Evolutionary conservation across 2,329 filamentous ascomycete genomes (phyloP), one percentile per base, ranked within the genome.

Genomic region (Verticillium alfalfae): DNA sequence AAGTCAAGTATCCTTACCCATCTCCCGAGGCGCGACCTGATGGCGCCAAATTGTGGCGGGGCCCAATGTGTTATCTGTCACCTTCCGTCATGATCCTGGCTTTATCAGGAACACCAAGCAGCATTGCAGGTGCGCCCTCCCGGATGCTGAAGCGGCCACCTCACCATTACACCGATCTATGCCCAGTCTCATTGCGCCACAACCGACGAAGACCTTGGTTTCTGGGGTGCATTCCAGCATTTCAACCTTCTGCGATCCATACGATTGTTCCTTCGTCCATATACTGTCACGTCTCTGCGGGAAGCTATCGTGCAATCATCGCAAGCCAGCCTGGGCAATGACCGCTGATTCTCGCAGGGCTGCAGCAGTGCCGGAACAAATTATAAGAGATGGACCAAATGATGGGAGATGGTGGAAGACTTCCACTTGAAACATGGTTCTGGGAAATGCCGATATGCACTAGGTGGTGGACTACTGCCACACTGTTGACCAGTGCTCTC

Each of bases 361-460:
- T n/a, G 9, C 45, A 18, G 22, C 22, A 8, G 8, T 52, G 18
- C 45, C 45, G 45, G 26, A 5, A 5, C 1, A 52, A 1, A 12
- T 26, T 52, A 5, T 10, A 52, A 22, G 45, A 26, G 10, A 86
- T 86, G 84, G 83, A 86, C 67, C 82, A 84, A 69, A 81, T 85
- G 70, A 81, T 86, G 72, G 76, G 78, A 63, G 84, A 85, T 62
- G 84, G 82, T 67, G 85, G 83, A 63, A 81, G 83, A 60, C 80
- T 97, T 71, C 95, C 94, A 52, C 84, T 99, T 8, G 95, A 98
- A 77, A 90, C 94, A 68, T 99, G 95, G 95, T 98, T 97, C 77
- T 97, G 92, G 84, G 95, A 99, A 76, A 97, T 97, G 90, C 95
- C 95, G 3, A 87, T 95, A 34, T 96, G 93, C 76, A 99, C 95